Evolutionary conservation across 1,284 basidiomycete species (phyloP).

Genomic region (Amylostereum chailletii): DNA sequence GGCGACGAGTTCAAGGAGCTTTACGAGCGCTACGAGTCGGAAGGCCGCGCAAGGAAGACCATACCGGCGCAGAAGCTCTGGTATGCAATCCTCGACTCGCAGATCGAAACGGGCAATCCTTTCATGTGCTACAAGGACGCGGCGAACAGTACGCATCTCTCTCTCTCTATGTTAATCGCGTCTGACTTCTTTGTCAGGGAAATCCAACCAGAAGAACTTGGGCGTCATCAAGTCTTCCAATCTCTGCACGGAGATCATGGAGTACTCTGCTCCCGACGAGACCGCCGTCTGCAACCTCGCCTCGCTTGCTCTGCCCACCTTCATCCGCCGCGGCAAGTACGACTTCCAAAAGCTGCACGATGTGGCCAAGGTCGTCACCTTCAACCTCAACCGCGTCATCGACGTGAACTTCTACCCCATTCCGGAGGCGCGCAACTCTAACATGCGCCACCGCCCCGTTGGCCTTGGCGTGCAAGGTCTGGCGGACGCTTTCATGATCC

Average conservation of each 20-base stretch:
- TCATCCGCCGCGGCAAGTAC: conserved; percentile 68
- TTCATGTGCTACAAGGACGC: conserved; percentile 99
- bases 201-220: conserved; percentile 98
- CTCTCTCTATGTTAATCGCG: not conserved
- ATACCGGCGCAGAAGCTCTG: conserved; percentile 97
- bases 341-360: conserved; percentile 95
- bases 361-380: conserved; percentile 87
- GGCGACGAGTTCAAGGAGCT: conserved; percentile 89
- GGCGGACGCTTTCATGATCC: conserved; percentile 96
- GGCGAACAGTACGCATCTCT: conserved; percentile 55
- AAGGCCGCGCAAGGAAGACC: conserved; percentile 82
- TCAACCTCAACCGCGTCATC: conserved; percentile 93
- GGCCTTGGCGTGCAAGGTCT: conserved; percentile 98
- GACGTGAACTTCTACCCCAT: conserved; percentile 95
- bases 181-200: conserved; percentile 38
- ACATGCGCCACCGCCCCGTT: conserved; percentile 97
- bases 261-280: conserved; percentile 97
- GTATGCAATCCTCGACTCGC: conserved; percentile 95
- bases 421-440: conserved; percentile 83
- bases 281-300: conserved; percentile 99
- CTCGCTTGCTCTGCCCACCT: conserved; percentile 90
- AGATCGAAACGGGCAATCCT: conserved; percentile 96
- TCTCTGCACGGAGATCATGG: conserved; percentile 98
- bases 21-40: conserved; percentile 86
- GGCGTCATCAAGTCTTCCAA: conserved; percentile 99